Evolutionary conservation across 139 green algal genomes (phyloP), one percentile per base, ranked within the genome.

Genomic region (Gonium pectorale): DNA sequence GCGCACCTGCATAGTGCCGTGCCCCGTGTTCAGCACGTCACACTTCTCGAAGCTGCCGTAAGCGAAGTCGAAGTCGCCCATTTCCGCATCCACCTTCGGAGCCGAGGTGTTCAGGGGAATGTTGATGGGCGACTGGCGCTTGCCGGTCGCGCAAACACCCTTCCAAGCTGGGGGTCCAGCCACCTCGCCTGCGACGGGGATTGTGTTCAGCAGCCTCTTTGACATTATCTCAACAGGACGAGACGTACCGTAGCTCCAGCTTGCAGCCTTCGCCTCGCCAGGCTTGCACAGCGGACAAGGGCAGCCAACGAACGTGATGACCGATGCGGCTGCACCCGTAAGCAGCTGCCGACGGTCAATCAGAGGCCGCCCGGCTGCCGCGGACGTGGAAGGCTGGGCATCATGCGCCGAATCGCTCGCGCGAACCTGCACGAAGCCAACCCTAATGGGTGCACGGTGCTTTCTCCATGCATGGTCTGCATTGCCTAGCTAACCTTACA

Each of bases 1-100:
- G 9, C 83, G 44, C 77, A 96, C 89, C 88, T 96, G 93, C 88
- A 95, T 95, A 0, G 93, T 95, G 19, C 93, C 93, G 35, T 95
- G 93, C 17, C 92, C 92, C 19, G 93, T 95, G 87, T 96, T 96
- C 7, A 89, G 72, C n/a, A 95, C 82, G 43, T 73, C 43, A 15
- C 82, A 86, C 24, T 83, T 77, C 62, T 91, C 87, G 22, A 88
- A 77, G 26, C 73, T 81, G 3, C 83, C 79, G 41, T 91, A 93
- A 8, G 80, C 82, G 33, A 91, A 89, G 56, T 88, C 60, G 44
- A 89, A 87, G 17, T 90, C 86, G 69, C 86, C 86, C 70, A 90
- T 80, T 54, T 90, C 68, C 22, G 62, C 67, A 3, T 86, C 71
- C 29, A 86, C 54, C 33, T 73, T 82, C 3, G 59, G 83, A 24